These are phyloP conservation scores for Lolium perenne DNA, from an alignment of 176 grass and related monocot genomes.

Conservation along the genomic window DNA sequence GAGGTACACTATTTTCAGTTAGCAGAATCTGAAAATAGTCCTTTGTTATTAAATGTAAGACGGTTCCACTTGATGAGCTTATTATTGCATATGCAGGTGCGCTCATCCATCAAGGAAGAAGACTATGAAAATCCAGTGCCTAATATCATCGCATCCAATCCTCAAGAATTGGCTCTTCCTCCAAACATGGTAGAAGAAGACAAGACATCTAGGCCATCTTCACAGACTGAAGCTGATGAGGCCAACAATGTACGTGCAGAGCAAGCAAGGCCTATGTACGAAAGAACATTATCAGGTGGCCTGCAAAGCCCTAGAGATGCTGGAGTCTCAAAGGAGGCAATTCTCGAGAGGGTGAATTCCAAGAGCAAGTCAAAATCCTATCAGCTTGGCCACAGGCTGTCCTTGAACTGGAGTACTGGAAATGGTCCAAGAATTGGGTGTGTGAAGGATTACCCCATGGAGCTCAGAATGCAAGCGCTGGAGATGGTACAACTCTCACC, in stretches of 20 bases:
- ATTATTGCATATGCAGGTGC: slow-evolving; percentile 57
- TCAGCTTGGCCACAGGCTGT: slow-evolving; percentile 81
- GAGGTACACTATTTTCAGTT: slow-evolving; percentile 52
- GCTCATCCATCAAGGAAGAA: slow-evolving; percentile 68
- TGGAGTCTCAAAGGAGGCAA: slow-evolving; percentile 54
- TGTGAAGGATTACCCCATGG: slow-evolving; percentile 77
- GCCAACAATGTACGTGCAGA: slow-evolving; percentile 2
- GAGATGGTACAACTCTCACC: slow-evolving; percentile 86
- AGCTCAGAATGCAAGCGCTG: slow-evolving; percentile 78
- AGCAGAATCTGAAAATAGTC: neutral
- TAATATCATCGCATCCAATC: slow-evolving; percentile 26
- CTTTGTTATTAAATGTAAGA: neutral
- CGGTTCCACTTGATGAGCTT: slow-evolving; percentile 19
- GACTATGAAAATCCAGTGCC: slow-evolving; percentile 61
- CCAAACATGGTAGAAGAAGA: slow-evolving; percentile 28
- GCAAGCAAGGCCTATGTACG: slow-evolving; percentile 56
- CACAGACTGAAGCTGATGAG: slow-evolving; percentile 22
- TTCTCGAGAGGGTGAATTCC: slow-evolving; percentile 80
- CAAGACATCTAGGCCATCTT: neutral
- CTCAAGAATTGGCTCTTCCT: slow-evolving; percentile 43
- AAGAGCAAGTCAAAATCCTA: slow-evolving; percentile 74
- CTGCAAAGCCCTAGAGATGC: slow-evolving; percentile 64
- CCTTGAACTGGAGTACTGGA: slow-evolving; percentile 87
- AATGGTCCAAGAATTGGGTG: slow-evolving; percentile 93
- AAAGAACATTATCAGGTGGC: slow-evolving; percentile 87